Conservation (phyloP, 495 filamentous ascomycete species). For the Margaritispora aquatica region DNA sequence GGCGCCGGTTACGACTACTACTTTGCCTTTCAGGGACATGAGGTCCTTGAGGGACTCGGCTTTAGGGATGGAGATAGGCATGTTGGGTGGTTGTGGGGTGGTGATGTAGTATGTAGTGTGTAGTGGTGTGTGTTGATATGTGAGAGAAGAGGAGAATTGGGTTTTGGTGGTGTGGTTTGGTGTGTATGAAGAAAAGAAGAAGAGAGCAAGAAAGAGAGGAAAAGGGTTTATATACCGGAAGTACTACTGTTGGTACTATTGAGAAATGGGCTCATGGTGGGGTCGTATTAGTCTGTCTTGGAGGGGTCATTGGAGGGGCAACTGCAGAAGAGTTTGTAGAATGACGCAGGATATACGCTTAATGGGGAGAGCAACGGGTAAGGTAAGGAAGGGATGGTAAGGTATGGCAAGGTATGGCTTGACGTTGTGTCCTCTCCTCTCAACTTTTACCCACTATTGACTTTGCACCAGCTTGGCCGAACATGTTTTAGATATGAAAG, state of each 20-base stretch:
- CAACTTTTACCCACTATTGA: no score
- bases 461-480: no score
- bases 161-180: neutral
- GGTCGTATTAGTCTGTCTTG: no score
- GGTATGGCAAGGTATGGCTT: no score
- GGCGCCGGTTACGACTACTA: slow-evolving; percentile 65
- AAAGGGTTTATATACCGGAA: slow-evolving; percentile 1
- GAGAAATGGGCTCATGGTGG: slow-evolving; percentile 18
- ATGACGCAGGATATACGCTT: neutral
- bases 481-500: no score
- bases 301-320: slow-evolving; percentile 14
- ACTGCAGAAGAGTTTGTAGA: neutral
- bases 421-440: no score
- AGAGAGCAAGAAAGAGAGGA: neutral
- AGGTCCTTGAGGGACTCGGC: slow-evolving; percentile 54
- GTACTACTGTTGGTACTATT: no score
- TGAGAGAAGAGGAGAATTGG: neutral
- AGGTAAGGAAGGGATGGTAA: neutral
- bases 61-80: slow-evolving; percentile 53
- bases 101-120: neutral
- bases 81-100: slow-evolving; percentile 17
- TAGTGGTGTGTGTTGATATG: neutral
- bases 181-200: neutral
- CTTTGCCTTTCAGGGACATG: slow-evolving; percentile 68
- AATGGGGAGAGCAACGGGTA: no score